A percentile compares a stretch with the other conserved stretches of the same genome.
Evolutionary conservation across 208 protist species (phyloP).

Genomic region (Perkinsela sp.): DNA sequence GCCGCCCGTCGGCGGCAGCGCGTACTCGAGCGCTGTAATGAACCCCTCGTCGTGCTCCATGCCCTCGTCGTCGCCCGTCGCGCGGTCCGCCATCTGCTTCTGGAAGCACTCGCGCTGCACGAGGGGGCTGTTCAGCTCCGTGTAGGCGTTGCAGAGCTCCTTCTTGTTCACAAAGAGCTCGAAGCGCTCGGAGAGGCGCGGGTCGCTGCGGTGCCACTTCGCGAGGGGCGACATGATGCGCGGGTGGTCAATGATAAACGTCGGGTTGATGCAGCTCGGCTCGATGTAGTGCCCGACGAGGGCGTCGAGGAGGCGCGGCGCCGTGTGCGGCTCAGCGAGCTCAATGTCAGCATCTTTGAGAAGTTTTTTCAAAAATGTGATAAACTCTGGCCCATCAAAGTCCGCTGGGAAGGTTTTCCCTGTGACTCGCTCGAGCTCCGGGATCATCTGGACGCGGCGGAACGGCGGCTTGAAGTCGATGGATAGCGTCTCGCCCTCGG

Average conservation of each 20-base stretch:
- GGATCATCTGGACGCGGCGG: constrained; percentile 77
- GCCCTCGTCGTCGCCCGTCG: constrained; percentile 88
- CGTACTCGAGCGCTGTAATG: constrained; percentile 86
- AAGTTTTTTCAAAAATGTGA: constrained; percentile 55
- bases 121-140: constrained; percentile 98
- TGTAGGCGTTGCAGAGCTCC: constrained; percentile 96
- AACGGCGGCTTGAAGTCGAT: constrained; percentile 98
- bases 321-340: constrained; percentile 74
- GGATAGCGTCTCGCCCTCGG: constrained; percentile 33
- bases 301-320: constrained; percentile 87
- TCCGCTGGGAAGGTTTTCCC: constrained; percentile 45
- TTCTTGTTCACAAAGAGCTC: constrained; percentile 94
- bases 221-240: constrained; percentile 97
- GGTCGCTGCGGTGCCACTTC: constrained; percentile 85
- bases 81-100: constrained; percentile 72
- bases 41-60: constrained; percentile 91
- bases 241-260: constrained; percentile 97
- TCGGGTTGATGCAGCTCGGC: constrained; percentile 82
- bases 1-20: constrained; percentile 91
- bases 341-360: constrained; percentile 70
- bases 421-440: constrained; percentile 67
- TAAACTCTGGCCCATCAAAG: constrained; percentile 31
- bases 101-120: constrained; percentile 92
- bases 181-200: constrained; percentile 91
- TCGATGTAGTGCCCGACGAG: constrained; percentile 85